Conservation (phyloP, 495 filamentous ascomycete genomes). For the Amphirosellinia nigrospora region DNA sequence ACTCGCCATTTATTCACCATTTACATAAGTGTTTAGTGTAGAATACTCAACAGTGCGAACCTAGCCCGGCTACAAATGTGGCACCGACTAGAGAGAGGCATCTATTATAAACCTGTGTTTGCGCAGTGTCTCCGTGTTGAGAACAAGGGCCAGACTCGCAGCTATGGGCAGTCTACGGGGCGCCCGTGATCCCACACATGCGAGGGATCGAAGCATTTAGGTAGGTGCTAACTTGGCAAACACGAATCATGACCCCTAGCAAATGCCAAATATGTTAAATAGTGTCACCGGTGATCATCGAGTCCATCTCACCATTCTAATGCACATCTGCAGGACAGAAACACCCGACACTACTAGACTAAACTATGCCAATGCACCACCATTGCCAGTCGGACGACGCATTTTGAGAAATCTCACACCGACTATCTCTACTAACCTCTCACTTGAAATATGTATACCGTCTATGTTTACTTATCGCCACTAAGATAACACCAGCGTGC, state of each 20-base stretch:
- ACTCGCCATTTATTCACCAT: not conserved
- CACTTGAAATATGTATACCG: not conserved
- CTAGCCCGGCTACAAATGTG: not conserved
- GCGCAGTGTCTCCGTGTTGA: not conserved
- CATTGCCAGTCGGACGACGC: slow-evolving; percentile 9
- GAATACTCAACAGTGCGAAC: too few relatives aligned
- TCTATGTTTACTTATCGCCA: not conserved
- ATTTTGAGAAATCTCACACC: slow-evolving; percentile 12
- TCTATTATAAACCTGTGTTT: not conserved
- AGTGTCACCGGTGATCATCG: slow-evolving; percentile 18
- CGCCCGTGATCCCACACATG: not conserved
- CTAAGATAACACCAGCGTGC: not conserved
- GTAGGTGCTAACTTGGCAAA: slow-evolving; percentile 1
- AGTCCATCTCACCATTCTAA: slow-evolving; percentile 17
- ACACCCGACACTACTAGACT: not conserved
- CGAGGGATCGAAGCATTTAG: slow-evolving; percentile 7
- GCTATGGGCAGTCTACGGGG: not conserved
- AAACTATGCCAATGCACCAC: not conserved
- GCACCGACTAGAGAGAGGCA: not conserved
- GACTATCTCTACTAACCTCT: not conserved
- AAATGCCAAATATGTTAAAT: slow-evolving; percentile 12
- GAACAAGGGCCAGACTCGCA: slow-evolving; percentile 13
- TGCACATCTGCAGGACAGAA: not conserved
- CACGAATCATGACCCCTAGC: slow-evolving; percentile 27
- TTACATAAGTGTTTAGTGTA: not conserved